Base-by-base conservation (phyloP, 2,329 filamentous ascomycete genomes). In the Onygena corvina region DNA sequence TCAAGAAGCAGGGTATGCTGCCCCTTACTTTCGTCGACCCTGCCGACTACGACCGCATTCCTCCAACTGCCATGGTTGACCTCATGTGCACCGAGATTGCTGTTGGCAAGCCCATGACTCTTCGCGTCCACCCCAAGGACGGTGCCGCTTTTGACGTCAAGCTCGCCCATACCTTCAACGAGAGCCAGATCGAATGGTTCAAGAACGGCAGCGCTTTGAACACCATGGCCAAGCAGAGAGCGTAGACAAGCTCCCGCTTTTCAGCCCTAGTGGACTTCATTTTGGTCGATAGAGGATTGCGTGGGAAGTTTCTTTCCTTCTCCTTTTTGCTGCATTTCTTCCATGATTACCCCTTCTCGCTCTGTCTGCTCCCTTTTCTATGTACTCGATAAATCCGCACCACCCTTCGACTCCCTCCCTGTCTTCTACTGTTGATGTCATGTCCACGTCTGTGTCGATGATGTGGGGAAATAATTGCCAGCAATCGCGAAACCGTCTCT, bases 1-100 rank as follows among this genome's bases (percentile, higher is more conserved):
- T 98, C 76, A 98, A 98, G 86, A 98, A 98, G 84, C 92, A 98
- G 81, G 92, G 92, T 73, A 95, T 98, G 90, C 85, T 98, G 74
- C 92, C 92, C 63, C 79, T 98, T 58, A 96, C 89, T 62, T 98
- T 98, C 75, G 72, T 80, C 51, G 82, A 96, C 67, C 90, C 90
- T 50, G 90, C 84, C 67, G 92, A 98, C 71, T 98, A 98, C 71
- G 92, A 98, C 70, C 94, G 86, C 80, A 89, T 98, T 70, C 80
- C 84, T 67, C 85, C 88, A 58, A 83, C 92, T 54, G 92, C 94
- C 77, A 89, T 83, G 73, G 81, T 96, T 60, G 89, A 95, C 68
- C 75, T 98, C 53, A 72, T 88, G 63, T 84, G 80, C 78, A 95
- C 90, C 40, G 78, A 95, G 73, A 76, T 98, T 55, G 87, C 79